Percentiles rank a stretch among this genome's conserved stretches.
phyloP scores from a whole-genome alignment of 805 yeast genomes.

The Clavispora vitiphila region DNA sequence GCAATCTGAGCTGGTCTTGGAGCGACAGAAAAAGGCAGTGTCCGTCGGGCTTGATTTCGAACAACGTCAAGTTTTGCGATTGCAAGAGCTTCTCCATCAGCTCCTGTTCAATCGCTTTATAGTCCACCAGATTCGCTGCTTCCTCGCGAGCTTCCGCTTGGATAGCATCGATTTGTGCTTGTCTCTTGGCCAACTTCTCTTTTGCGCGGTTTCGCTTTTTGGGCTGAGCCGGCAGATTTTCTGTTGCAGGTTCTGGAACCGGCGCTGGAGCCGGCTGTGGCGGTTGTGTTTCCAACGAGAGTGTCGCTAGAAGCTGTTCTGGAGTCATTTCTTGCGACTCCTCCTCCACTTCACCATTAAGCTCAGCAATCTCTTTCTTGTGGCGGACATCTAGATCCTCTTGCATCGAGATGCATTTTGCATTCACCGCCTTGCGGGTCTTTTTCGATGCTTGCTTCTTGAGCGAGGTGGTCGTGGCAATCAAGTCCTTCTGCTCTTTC shows the following conservation, averaged over 20 bases:
- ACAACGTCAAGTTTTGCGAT: slow-evolving; percentile 44
- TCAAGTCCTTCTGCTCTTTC: slow-evolving; percentile 62
- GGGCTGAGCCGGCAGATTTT: slow-evolving; percentile 2
- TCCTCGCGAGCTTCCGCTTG: slow-evolving; percentile 67
- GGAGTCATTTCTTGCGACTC: slow-evolving; percentile 47
- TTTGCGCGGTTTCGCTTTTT: slow-evolving; percentile 72
- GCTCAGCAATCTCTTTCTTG: slow-evolving; percentile 40
- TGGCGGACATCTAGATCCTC: slow-evolving; percentile 51
- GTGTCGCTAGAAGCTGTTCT: slow-evolving; percentile 47
- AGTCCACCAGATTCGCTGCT: slow-evolving; percentile 61
- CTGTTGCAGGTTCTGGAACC: background rate
- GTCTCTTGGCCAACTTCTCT: slow-evolving; percentile 73
- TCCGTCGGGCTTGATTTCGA: slow-evolving; percentile 86
- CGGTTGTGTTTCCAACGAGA: slow-evolving; percentile 3
- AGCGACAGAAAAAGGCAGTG: slow-evolving; percentile 88
- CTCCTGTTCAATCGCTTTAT: slow-evolving; percentile 66
- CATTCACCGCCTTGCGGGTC: slow-evolving; percentile 60
- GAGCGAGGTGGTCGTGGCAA: slow-evolving; percentile 64
- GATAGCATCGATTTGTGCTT: slow-evolving; percentile 59
- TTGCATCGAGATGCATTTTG: slow-evolving; percentile 58
- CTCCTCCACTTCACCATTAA: slow-evolving; percentile 6
- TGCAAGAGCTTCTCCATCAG: slow-evolving; percentile 53
- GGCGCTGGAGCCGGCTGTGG: background rate
- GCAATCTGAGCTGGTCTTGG: slow-evolving; percentile 61
- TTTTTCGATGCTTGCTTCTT: slow-evolving; percentile 82